Conservation (phyloP, 768 basidiomycete genomes). For the Amyloporia xantha region DNA sequence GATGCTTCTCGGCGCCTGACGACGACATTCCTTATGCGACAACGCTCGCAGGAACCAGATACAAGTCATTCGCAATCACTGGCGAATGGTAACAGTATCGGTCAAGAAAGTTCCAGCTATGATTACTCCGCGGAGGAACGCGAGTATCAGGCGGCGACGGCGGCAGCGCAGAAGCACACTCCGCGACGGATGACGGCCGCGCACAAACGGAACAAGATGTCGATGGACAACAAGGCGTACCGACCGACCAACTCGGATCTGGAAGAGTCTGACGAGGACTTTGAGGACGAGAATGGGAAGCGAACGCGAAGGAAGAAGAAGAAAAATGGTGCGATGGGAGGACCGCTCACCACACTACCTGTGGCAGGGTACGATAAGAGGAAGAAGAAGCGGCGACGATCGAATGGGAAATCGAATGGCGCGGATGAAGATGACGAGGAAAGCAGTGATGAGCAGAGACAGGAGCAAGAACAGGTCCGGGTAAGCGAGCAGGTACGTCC, state of each 20-base stretch:
- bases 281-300: constrained; percentile 44
- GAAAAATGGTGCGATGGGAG: constrained; percentile 42
- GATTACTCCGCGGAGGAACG: constrained; percentile 76
- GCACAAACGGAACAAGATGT: constrained; percentile 57
- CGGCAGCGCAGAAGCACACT: constrained; percentile 17
- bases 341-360: constrained; percentile 59
- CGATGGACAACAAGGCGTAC: constrained; percentile 77
- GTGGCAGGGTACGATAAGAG: constrained; percentile 61
- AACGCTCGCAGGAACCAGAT: constrained; percentile 53
- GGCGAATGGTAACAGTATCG: constrained; percentile 32
- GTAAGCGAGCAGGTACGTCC: constrained; percentile 34
- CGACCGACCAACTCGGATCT: constrained; percentile 58
- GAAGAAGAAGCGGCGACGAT: constrained; percentile 37
- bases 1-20: constrained; percentile 48
- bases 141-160: constrained; percentile 37
- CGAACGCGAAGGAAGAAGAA: constrained; percentile 44
- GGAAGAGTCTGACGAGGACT: constrained; percentile 57
- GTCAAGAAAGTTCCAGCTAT: constrained; percentile 47
- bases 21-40: constrained; percentile 61
- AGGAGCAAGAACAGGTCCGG: constrained; percentile 24
- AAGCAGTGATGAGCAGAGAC: constrained; percentile 19
- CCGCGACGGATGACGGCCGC: constrained; percentile 28
- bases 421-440: constrained; percentile 43
- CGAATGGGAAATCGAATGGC: constrained; percentile 38
- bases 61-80: constrained; percentile 14